Conservation (phyloP, 2,329 filamentous ascomycete genomes). For the Alternaria tenuissima region DNA sequence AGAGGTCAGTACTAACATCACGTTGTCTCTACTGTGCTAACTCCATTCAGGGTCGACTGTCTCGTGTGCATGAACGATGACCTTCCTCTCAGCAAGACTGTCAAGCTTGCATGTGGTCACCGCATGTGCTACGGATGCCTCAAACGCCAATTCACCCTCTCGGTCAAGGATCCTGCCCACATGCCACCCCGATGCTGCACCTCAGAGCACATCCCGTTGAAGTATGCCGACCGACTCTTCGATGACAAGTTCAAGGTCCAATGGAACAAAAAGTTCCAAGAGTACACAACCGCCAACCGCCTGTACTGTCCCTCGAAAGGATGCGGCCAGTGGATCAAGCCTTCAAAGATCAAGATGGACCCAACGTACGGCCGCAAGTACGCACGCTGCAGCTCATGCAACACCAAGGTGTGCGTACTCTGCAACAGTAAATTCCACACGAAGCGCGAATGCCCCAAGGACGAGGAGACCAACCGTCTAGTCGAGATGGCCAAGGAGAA, state of each 20-base stretch:
- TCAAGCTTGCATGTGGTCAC: slow-evolving; percentile 79
- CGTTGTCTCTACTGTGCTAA: slow-evolving; percentile 20
- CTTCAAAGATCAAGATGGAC: slow-evolving; percentile 69
- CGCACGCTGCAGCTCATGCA: slow-evolving; percentile 75
- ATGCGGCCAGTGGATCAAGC: slow-evolving; percentile 83
- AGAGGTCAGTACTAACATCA: slow-evolving; percentile 23
- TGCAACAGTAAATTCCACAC: slow-evolving; percentile 80
- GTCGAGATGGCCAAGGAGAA: slow-evolving; percentile 70
- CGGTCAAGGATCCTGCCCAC: slow-evolving; percentile 76
- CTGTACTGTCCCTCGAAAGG: slow-evolving; percentile 77
- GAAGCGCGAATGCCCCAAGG: slow-evolving; percentile 72
- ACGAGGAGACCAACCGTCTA: slow-evolving; percentile 71
- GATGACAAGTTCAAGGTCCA: slow-evolving; percentile 75
- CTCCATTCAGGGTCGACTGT: slow-evolving; percentile 68
- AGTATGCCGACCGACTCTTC: slow-evolving; percentile 79
- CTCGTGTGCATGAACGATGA: slow-evolving; percentile 75
- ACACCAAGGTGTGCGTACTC: slow-evolving; percentile 74
- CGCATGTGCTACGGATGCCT: slow-evolving; percentile 82
- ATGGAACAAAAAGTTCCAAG: slow-evolving; percentile 83
- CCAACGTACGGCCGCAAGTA: slow-evolving; percentile 63
- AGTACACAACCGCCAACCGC: slow-evolving; percentile 76
- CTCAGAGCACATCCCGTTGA: slow-evolving; percentile 74
- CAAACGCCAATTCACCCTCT: slow-evolving; percentile 76
- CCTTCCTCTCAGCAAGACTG: slow-evolving; percentile 68
- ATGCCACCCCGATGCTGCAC: slow-evolving; percentile 89